Evolutionary conservation across 768 basidiomycete genomes (phyloP).

Genomic region (Leccinum rimulosum): DNA sequence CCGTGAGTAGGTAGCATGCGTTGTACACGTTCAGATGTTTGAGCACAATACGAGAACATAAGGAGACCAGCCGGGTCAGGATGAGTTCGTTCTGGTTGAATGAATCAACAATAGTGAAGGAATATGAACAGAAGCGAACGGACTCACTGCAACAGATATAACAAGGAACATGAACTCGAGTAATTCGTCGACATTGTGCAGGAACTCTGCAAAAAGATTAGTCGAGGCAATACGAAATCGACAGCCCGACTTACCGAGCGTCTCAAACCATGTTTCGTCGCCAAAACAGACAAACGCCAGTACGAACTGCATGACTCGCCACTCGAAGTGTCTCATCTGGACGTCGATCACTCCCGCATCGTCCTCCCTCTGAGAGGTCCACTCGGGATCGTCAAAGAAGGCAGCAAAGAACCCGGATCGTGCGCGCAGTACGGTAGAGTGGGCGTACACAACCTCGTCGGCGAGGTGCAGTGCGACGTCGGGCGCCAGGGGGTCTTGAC

Average conservation of each 20-base stretch:
- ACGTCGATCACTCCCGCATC: conserved; percentile 55
- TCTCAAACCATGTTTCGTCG: conserved; percentile 66
- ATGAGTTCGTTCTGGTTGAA: conserved; percentile 74
- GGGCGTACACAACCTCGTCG: conserved; percentile 62
- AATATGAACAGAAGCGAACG: background rate
- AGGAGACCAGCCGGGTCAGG: conserved; percentile 76
- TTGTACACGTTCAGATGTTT: conserved; percentile 69
- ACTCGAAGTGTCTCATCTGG: conserved; percentile 67
- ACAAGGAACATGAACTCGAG: conserved; percentile 87
- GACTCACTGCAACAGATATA: conserved; percentile 75
- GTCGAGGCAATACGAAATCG: background rate
- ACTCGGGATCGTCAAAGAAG: conserved; percentile 80
- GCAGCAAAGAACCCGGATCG: conserved; percentile 80
- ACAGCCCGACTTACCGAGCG: conserved; percentile 48
- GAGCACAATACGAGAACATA: conserved; percentile 79
- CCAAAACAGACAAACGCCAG: conserved; percentile 78
- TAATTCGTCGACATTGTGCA: conserved; percentile 64
- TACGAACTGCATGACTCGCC: conserved; percentile 74
- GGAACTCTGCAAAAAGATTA: conserved; percentile 48
- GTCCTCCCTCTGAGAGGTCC: conserved; percentile 67
- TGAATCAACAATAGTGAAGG: background rate
- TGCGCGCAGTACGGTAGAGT: conserved; percentile 77
- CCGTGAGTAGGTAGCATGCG: conserved; percentile 73
- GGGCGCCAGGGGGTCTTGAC: conserved; percentile 38
- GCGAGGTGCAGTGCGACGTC: conserved; percentile 74